Conservation (phyloP, 2,329 filamentous ascomycete genomes). For the Talaromyces sp. region DNA sequence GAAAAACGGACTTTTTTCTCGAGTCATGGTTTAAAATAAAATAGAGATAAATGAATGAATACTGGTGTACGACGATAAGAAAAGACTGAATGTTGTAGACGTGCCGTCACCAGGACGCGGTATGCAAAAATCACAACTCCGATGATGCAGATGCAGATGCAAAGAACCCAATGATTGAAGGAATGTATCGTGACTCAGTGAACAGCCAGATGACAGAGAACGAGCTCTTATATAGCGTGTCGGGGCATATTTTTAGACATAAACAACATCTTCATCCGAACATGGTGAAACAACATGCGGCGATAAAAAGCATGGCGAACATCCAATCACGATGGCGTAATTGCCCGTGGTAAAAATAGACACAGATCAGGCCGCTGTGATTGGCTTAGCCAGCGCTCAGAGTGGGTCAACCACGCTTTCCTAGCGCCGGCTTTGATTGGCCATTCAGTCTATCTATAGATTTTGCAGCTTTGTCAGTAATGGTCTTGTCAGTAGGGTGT, state of each 20-base stretch:
- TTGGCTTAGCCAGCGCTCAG: background rate
- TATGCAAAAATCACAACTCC: background rate
- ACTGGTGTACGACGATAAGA: background rate
- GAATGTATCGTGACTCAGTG: background rate
- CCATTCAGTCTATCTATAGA: background rate
- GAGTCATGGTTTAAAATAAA: background rate
- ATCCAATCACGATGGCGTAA: background rate
- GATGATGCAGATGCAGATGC: background rate
- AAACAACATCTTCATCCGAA: background rate
- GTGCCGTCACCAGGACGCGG: background rate
- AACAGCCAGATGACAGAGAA: background rate
- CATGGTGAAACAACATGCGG: background rate
- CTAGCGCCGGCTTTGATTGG: background rate
- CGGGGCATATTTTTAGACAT: background rate
- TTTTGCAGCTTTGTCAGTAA: no score
- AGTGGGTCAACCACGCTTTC: background rate
- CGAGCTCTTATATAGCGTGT: background rate
- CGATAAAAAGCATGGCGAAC: background rate
- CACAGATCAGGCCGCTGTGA: background rate
- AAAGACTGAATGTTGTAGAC: no score
- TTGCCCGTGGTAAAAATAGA: background rate
- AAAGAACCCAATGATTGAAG: background rate
- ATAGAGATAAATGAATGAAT: background rate
- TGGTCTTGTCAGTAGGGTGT: no score
- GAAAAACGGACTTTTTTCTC: background rate